phyloP scores from a whole-genome alignment of 2,329 filamentous ascomycete genomes.

The Herpotrichia juniperi region DNA sequence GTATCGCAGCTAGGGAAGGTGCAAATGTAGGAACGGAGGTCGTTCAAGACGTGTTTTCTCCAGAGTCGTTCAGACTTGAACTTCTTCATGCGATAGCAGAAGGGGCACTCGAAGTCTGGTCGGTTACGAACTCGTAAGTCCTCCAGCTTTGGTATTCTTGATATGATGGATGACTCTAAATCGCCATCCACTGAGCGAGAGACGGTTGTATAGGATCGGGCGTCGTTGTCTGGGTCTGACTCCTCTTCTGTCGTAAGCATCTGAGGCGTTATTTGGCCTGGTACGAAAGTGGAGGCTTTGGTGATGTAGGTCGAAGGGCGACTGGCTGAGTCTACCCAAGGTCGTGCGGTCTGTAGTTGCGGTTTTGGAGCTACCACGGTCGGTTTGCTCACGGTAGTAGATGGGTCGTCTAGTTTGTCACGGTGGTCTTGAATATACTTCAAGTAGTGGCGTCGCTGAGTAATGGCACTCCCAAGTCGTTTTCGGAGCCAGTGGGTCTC shows the following conservation, averaged over 20 bases:
- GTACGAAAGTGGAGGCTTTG: conserved; percentile 16
- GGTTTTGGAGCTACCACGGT: not conserved
- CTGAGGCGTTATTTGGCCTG: conserved; percentile 11
- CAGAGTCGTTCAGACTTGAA: conserved; percentile 17
- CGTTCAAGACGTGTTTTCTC: conserved; percentile 20
- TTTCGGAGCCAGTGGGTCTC: conserved; percentile 15
- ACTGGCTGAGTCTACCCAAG: conserved; percentile 6
- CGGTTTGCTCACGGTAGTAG: not conserved
- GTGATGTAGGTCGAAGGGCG: conserved; percentile 20
- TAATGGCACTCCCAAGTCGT: conserved; percentile 24
- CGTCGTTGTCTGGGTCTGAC: conserved; percentile 18
- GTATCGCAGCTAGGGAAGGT: conserved; percentile 18
- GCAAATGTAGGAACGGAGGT: conserved; percentile 24
- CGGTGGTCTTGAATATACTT: conserved; percentile 23
- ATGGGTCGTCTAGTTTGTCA: conserved; percentile 13
- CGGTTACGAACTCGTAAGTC: conserved; percentile 7
- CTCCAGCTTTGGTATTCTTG: conserved; percentile 17
- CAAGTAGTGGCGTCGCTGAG: conserved; percentile 23
- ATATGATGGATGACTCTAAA: conserved; percentile 4
- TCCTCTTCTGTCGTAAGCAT: conserved; percentile 8
- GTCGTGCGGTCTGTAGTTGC: not conserved
- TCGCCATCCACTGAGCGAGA: conserved; percentile 18
- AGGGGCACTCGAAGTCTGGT: conserved; percentile 23
- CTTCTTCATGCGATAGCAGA: conserved; percentile 19
- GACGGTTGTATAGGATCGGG: conserved; percentile 17